Base-by-base conservation (phyloP, 2,329 filamentous ascomycete genomes). In the Cytospora schulzeri region DNA sequence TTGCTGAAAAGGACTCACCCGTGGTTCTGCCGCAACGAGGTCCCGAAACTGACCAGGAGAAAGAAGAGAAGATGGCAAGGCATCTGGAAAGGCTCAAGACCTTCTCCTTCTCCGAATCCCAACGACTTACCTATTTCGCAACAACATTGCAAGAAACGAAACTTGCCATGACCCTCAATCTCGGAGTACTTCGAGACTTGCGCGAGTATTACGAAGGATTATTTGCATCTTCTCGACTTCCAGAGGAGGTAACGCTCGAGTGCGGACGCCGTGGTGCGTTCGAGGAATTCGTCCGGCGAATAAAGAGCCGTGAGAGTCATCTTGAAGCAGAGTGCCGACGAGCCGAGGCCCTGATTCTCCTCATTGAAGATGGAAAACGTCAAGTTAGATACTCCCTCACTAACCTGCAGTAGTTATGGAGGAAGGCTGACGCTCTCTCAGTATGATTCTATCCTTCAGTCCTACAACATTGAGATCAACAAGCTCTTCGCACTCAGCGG, bases 391-490 rank as follows among this genome's bases (percentile, higher is more conserved):
- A 22, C 4, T 24, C 1, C 8, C 45, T 24, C 5, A 14, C 9
- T n/a, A 4, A 19, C 5, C 24, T 3, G 1, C 9, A 0, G 5
- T 14, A n/a, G 0, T 3, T 14, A 11, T 24, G 28, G 17, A 14
- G 19, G 14, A 2, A 19, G n/a, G 17, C 2, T 33, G 9, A 53
- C 24, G 0, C 22, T 41, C 17, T 11, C 1, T 28, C 11, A 60
- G 58, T 60, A 60, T 8, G 31, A 60, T 29, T 29, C 58, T 5
- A 60, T 60, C 19, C 58, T 60, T 7, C 48, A 60, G 11, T 60
- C 58, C 7, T 53, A 55, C 53, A 62, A 51, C 14, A 63, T 53
- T 54, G 61, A 58, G 11, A 41, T 57, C n/a, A 58, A 45, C 2
- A 63, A 31, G 24, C 35, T 63, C 2, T 57, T 57, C 54, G 50